A percentile compares a stretch with the other conserved stretches of the same genome.
These are phyloP conservation scores for Cyclotella cryptica DNA, from an alignment of 108 stramenopile species.

Conservation along the genomic window DNA sequence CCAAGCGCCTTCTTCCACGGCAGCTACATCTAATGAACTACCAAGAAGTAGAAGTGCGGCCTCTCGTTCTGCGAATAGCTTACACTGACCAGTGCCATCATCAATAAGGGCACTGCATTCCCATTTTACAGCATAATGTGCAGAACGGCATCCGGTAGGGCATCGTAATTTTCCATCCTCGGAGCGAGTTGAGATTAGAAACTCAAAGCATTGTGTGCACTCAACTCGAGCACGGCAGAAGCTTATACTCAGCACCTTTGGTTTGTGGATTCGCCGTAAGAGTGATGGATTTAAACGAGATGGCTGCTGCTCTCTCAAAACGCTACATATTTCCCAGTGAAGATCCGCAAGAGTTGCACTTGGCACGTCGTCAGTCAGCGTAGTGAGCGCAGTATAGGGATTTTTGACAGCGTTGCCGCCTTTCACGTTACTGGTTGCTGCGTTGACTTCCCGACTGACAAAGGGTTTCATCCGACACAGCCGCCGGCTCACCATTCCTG, in stretches of 20 bases:
- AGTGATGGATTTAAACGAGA: slow-evolving; percentile 65
- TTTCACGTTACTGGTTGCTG: background rate
- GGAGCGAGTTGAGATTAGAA: slow-evolving; percentile 25
- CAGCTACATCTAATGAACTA: slow-evolving; percentile 33
- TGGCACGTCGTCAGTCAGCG: slow-evolving; percentile 36
- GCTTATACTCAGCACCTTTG: slow-evolving; percentile 60
- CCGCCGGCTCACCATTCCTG: slow-evolving; percentile 67
- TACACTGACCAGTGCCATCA: slow-evolving; percentile 88
- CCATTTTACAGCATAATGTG: slow-evolving; percentile 70
- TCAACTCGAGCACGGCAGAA: slow-evolving; percentile 75
- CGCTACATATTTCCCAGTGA: slow-evolving; percentile 56
- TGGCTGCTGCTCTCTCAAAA: slow-evolving; percentile 40
- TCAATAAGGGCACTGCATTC: slow-evolving; percentile 86
- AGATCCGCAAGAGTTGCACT: slow-evolving; percentile 56
- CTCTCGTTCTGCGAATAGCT: slow-evolving; percentile 85
- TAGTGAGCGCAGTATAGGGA: slow-evolving; percentile 18
- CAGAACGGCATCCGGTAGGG: slow-evolving; percentile 50
- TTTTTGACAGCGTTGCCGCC: slow-evolving; percentile 12
- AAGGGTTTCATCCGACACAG: slow-evolving; percentile 28
- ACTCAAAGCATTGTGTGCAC: slow-evolving; percentile 69
- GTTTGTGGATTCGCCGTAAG: slow-evolving; percentile 56
- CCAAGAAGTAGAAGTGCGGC: slow-evolving; percentile 71
- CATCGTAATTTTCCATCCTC: slow-evolving; percentile 17
- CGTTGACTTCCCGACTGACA: background rate
- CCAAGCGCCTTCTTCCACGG: slow-evolving; percentile 79